Conservation (phyloP, 257 asterid genomes). For the Solanum bulbocastanum region DNA sequence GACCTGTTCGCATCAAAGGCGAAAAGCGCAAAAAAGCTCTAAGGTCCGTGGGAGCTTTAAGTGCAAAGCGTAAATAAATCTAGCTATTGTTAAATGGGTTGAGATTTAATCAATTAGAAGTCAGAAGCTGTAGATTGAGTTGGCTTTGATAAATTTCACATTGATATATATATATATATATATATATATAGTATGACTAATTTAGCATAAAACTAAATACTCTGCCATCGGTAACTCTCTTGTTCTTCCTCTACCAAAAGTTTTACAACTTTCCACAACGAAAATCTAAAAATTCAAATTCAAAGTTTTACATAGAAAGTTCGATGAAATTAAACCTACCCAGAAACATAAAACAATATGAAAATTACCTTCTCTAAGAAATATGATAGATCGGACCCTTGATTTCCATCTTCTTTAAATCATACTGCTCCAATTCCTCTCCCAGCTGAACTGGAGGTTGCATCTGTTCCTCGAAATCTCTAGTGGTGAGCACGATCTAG, state of each 20-base stretch:
- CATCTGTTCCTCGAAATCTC: constrained; percentile 46
- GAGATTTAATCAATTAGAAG: neutral
- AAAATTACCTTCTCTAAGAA: neutral
- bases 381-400: constrained; percentile 90
- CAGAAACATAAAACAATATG: neutral
- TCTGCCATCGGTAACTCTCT: too few relatives aligned
- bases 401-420: neutral
- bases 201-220: neutral
- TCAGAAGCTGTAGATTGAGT: too few relatives aligned
- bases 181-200: neutral
- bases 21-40: too few relatives aligned
- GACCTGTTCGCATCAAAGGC: neutral
- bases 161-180: neutral
- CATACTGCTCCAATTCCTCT: constrained; percentile 51
- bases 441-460: constrained; percentile 91
- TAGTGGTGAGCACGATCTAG: constrained; percentile 4
- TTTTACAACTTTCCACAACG: neutral
- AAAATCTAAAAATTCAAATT: neutral
- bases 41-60: too few relatives aligned
- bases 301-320: neutral
- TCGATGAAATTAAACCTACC: too few relatives aligned
- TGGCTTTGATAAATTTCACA: neutral
- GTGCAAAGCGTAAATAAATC: neutral
- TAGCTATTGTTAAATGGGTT: neutral
- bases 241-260: too few relatives aligned